Percentiles rank a stretch among this genome's conserved stretches.
phyloP scores from a whole-genome alignment of 305 asterid species.

The Fraxinus greggii region DNA sequence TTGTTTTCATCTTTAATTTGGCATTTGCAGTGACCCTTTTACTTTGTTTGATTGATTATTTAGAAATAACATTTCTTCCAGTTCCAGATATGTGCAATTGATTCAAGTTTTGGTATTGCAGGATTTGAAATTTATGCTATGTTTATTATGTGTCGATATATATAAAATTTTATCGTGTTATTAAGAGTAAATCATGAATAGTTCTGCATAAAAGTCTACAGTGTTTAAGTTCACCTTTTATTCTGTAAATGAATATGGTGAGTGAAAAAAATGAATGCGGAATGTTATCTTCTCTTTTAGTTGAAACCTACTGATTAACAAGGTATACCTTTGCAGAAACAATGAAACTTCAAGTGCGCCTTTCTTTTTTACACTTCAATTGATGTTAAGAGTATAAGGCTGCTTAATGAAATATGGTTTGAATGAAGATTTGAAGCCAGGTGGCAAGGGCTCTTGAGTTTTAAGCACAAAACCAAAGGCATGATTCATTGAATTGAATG shows the following conservation, averaged over 20 bases:
- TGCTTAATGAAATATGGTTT: neutral
- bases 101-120: neutral
- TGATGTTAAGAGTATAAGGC: neutral
- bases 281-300: neutral
- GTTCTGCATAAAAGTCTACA: neutral
- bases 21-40: neutral
- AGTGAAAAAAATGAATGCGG: neutral
- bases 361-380: neutral
- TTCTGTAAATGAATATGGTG: neutral
- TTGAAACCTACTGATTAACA: neutral
- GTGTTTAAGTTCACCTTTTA: conserved; percentile 1
- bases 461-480: neutral
- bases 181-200: neutral
- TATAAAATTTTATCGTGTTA: neutral
- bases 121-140: neutral
- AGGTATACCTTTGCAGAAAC: neutral
- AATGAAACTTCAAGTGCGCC: neutral
- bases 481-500: neutral
- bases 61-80: neutral
- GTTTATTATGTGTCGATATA: neutral
- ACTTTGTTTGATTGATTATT: neutral
- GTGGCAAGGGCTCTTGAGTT: neutral
- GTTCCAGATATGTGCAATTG: neutral
- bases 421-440: neutral
- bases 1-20: neutral